These are phyloP conservation scores for Pueraria montana DNA, from an alignment of 306 rosid genomes.

Conservation along the genomic window DNA sequence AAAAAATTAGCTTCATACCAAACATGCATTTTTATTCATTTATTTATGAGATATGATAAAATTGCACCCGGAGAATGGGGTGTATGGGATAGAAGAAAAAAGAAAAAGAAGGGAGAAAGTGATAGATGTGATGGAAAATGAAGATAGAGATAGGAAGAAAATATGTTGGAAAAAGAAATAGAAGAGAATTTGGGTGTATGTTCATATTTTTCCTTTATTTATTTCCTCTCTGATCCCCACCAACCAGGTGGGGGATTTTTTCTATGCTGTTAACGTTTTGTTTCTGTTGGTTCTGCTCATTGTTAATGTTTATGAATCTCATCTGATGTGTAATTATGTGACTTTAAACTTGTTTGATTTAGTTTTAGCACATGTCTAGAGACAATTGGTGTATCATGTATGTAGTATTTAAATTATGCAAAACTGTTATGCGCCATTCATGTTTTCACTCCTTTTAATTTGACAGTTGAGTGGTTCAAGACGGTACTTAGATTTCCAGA, in stretches of 20 bases:
- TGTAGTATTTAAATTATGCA: conserved; percentile 26
- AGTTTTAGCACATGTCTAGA: conserved; percentile 4
- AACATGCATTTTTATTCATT: conserved; percentile 5
- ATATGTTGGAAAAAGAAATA: background rate
- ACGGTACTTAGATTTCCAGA: conserved; percentile 59
- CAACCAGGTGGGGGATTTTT: background rate
- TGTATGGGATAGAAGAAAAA: background rate
- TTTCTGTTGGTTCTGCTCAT: conserved; percentile 13
- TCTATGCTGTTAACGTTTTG: background rate
- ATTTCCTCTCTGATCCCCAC: background rate
- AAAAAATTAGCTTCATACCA: background rate
- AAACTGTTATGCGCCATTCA: conserved; percentile 57
- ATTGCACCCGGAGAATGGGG: background rate
- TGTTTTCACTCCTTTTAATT: conserved; percentile 62
- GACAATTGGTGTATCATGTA: background rate
- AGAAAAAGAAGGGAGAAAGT: background rate
- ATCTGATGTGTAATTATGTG: background rate
- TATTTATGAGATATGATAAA: background rate
- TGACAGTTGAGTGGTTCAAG: conserved; percentile 66
- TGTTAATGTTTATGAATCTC: conserved; percentile 21
- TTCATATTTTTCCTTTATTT: background rate
- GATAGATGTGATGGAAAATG: background rate
- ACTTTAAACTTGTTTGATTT: conserved; percentile 17
- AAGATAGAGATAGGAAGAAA: background rate
- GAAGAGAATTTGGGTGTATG: background rate